Evolutionary conservation across 192 early-diverging fungal species (phyloP), one percentile per base, ranked within the genome.

Genomic region (Rhizophagus prolifer): DNA sequence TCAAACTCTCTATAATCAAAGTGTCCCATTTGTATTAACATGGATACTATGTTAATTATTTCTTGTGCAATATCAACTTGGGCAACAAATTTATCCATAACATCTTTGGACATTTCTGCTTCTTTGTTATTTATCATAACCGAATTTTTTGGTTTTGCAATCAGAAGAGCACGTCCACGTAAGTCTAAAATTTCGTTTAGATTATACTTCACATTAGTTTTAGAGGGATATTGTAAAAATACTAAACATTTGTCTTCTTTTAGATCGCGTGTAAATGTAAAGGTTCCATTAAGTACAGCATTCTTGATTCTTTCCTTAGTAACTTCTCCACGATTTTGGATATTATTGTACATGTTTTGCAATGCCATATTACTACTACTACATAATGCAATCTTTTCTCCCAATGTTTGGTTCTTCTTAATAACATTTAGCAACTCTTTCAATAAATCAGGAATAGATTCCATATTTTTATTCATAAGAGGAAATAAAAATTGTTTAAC

Each of bases 51-150:
- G 54, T 47, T 65, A 25, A 66, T 31, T 23, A 79, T 79, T 28
- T 79, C 59, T 16, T 74, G 64, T 21, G 26, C 73, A 10, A 75
- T n/a, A 69, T 79, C 78, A 46, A 79, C 78, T 34, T 79, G 78
- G 59, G 3, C 34, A 25, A 79, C 72, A 75, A 79, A 79, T 58
- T 65, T 21, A 25, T 50, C 72, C 28, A 68, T 76, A 26, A 64
- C 31, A 23, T 58, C 21, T 4, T 38, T 46, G 8, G n/a, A 38
- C 21, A 38, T 50, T 28, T 54, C 62, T 25, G 47, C 46, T 8
- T 44, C 21, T 19, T 38, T 41, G 21, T 62, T 50, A 26, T 10
- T 26, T 31, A n/a, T 6, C 9, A 62, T 26, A 30, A 19, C 23
- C 4, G 47, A 7, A 38, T 38, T 28, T 4, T n/a, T 38, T n/a